Conservation (phyloP, 208 protist species). For the Lotmaria passim region DNA sequence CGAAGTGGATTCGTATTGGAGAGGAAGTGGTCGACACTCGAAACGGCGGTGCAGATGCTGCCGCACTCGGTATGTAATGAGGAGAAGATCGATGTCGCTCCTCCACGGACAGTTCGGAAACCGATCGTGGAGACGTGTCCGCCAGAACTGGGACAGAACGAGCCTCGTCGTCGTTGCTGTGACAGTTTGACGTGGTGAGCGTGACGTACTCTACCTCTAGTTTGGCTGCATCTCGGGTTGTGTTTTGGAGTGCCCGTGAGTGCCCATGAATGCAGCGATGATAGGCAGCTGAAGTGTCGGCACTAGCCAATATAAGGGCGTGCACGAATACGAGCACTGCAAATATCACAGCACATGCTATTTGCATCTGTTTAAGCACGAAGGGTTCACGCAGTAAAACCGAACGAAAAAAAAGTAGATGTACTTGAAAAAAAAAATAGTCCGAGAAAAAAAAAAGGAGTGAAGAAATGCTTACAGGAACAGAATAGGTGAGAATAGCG, state of each 20-base stretch:
- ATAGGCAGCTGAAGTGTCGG: background rate
- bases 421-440: too few species aligned
- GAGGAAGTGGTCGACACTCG: too few species aligned
- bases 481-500: too few species aligned
- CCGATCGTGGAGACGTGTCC: background rate
- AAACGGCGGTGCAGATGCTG: background rate
- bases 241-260: background rate
- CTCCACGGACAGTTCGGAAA: background rate
- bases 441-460: too few species aligned
- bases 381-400: too few species aligned
- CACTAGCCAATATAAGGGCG: too few species aligned
- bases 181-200: background rate
- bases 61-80: background rate
- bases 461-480: too few species aligned
- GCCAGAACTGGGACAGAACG: too few species aligned
- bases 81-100: background rate
- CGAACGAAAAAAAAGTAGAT: background rate
- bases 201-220: constrained; percentile 10
- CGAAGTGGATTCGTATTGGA: constrained; percentile 52
- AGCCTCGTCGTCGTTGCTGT: background rate
- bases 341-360: too few species aligned
- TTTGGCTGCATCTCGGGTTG: background rate
- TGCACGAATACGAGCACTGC: background rate
- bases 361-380: too few species aligned
- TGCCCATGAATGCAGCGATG: constrained; percentile 13